phyloP scores from a whole-genome alignment of 2,329 filamentous ascomycete species.

The Fusarium robinianum region DNA sequence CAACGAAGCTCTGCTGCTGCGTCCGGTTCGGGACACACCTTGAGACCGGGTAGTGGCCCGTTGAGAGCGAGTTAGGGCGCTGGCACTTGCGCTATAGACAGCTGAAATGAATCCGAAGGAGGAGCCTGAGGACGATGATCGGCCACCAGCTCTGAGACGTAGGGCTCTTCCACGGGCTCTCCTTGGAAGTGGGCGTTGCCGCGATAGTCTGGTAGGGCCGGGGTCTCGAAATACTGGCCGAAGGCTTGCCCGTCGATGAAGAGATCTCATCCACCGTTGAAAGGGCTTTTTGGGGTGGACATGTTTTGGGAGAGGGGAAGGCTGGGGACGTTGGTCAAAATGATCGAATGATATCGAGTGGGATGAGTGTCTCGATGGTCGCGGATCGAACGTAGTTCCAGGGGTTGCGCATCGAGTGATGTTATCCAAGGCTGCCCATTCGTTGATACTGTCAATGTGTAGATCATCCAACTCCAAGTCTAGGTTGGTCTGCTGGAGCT shows the following conservation, averaged over 20 bases:
- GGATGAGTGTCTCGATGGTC: constrained; percentile 15
- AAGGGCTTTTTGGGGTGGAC: constrained; percentile 50
- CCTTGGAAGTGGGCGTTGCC: constrained; percentile 13
- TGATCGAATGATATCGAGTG: constrained; percentile 38
- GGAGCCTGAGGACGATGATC: constrained; percentile 70
- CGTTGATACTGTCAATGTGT: constrained; percentile 38
- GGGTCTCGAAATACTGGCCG: constrained; percentile 30
- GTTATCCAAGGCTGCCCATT: constrained; percentile 47
- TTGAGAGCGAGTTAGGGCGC: constrained; percentile 66
- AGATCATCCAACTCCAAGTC: constrained; percentile 29
- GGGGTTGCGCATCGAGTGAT: constrained; percentile 31
- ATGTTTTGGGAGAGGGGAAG: constrained; percentile 14
- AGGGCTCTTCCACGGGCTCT: constrained; percentile 7
- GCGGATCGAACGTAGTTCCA: constrained; percentile 3
- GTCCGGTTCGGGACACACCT: constrained; percentile 62
- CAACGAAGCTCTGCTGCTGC: constrained; percentile 65
- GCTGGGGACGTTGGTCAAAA: constrained; percentile 10
- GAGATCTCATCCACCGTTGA: constrained; percentile 73
- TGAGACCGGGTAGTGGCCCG: constrained; percentile 56
- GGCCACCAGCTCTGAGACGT: constrained; percentile 42
- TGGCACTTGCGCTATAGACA: constrained; percentile 78
- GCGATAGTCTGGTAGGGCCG: constrained; percentile 4
- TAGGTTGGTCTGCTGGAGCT: constrained; percentile 43
- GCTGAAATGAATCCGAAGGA: constrained; percentile 81
- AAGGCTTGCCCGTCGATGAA: constrained; percentile 62